Evolutionary conservation across 441 rosid species (phyloP), one percentile per base, ranked within the genome.

Genomic region (Francoa sonchifolia): DNA sequence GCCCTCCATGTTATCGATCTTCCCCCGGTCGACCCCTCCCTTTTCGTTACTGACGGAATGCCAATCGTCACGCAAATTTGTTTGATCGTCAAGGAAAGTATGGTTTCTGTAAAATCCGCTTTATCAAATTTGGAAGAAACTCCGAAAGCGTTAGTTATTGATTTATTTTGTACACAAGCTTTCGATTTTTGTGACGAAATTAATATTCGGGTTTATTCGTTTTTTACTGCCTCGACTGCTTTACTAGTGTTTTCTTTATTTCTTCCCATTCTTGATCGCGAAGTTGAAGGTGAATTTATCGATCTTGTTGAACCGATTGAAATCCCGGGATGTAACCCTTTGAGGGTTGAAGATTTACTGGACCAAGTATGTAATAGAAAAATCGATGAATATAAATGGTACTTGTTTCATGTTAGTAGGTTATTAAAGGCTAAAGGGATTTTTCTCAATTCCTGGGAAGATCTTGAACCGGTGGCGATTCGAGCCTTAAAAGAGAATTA

Each of bases 371-470:
- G 13, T 4, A 30, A 30, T 15, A 5, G 33, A 15, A 1, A 2
- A 8, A 30, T 3, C 12, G 33, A 30, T 8, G 33, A 30, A 15
- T 30, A 30, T 30, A 30, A 10, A 8, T 30, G 33, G 33, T 4
- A 10, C 13, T 30, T 30, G 13, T 8, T 3, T n/a, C 33, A 4
- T n/a, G 13, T 30, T 5, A 30, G 8, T 4, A 3, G 33, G 33
- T n/a, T 3, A 1, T 15, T 6, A 1, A 30, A 10, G 33, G 33
- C 33, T 4, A 8, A 12, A 4, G 58, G 61, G 40, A 36, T 63
- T 19, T 37, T 58, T 9, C 13, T 54, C 2, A 63, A 63, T 36
- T 33, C 61, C 0, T 63, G 57, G 64, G 53, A 54, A 31, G 61
- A 42, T 20, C 47, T 63, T 4, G 69, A 58, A 21, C 64, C 57